A percentile compares a stretch with the other conserved stretches of the same genome.
Conservation (phyloP, 1,284 basidiomycete species). For the Thelephora terrestris region DNA sequence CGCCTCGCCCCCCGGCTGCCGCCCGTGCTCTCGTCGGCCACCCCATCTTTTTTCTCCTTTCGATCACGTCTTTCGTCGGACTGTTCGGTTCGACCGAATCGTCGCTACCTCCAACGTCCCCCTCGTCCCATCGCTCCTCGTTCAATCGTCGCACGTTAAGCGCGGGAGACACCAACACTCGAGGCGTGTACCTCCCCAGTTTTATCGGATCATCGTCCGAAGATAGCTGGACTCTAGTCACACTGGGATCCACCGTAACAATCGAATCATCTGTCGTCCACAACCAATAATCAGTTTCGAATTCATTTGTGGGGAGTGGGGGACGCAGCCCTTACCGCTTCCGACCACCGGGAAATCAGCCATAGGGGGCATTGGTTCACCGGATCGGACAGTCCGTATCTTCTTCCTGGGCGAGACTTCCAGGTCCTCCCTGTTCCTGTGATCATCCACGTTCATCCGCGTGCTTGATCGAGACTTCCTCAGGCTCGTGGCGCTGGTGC, state of each 20-base stretch:
- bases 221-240: constrained; percentile 11
- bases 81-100: constrained; percentile 31
- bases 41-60: background rate
- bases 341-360: constrained; percentile 27
- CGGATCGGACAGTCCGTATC: background rate
- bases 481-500: too few relatives aligned
- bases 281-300: constrained; percentile 1
- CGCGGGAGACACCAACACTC: constrained; percentile 52
- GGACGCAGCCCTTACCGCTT: constrained; percentile 39
- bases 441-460: background rate
- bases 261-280: constrained; percentile 33
- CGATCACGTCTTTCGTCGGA: constrained; percentile 27
- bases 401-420: constrained; percentile 5
- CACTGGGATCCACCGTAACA: constrained; percentile 19
- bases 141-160: constrained; percentile 26
- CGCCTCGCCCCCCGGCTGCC: too few relatives aligned
- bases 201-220: constrained; percentile 51
- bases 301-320: too few relatives aligned
- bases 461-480: background rate
- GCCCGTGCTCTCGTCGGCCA: too few relatives aligned
- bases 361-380: constrained; percentile 9
- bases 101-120: constrained; percentile 32
- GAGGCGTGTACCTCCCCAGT: constrained; percentile 56
- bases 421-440: constrained; percentile 7
- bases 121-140: constrained; percentile 18